phyloP scores from a whole-genome alignment of 176 grass and related monocot species.

The Triticum dicoccoides region DNA sequence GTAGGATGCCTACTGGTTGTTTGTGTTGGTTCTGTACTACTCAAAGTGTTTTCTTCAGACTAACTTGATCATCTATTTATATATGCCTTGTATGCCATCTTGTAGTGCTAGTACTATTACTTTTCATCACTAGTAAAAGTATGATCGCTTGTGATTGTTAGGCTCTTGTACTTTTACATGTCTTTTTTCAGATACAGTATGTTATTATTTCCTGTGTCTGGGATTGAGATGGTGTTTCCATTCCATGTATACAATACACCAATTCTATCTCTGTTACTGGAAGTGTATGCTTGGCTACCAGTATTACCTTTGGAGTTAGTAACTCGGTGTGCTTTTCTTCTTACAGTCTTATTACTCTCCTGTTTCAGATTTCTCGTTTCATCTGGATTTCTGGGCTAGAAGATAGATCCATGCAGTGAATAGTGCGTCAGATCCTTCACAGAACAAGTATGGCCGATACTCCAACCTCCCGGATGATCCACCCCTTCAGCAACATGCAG shows the following conservation, averaged over 20 bases:
- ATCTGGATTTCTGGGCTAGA: not conserved
- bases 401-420: slow-evolving; percentile 10
- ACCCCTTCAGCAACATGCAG: slow-evolving; percentile 32
- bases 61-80: not conserved
- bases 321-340: not conserved
- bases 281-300: not conserved
- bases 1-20: too few relatives aligned
- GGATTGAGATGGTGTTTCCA: not conserved
- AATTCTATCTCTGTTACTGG: not conserved
- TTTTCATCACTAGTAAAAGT: too few relatives aligned
- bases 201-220: not conserved
- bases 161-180: too few relatives aligned
- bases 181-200: not conserved
- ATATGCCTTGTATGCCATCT: not conserved
- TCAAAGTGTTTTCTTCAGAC: not conserved
- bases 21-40: too few relatives aligned
- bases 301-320: not conserved
- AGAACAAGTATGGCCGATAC: slow-evolving; percentile 38
- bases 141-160: too few relatives aligned
- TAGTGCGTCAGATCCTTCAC: not conserved
- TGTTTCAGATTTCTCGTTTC: slow-evolving; percentile 29
- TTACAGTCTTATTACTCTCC: slow-evolving; percentile 8
- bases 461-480: slow-evolving; percentile 45
- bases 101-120: not conserved
- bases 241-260: not conserved